Percentiles rank a stretch among this genome's conserved stretches.
phyloP scores from a whole-genome alignment of 2,329 filamentous ascomycete species.

The Parafenestella ontariensis region DNA sequence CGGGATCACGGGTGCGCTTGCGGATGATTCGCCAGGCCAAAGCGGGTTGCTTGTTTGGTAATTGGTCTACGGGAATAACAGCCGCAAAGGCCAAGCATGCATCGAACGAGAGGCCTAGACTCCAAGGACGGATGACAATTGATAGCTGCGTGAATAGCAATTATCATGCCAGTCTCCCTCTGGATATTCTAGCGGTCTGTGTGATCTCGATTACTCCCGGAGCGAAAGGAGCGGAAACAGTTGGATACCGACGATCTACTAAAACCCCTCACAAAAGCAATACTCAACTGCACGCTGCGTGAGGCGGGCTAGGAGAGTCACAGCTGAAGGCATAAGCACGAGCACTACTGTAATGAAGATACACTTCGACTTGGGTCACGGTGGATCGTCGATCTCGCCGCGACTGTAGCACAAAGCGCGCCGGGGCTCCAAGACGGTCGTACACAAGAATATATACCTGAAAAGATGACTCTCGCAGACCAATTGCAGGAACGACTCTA shows the following conservation, averaged over 20 bases:
- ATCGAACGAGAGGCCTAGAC: constrained; percentile 8
- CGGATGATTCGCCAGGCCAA: constrained; percentile 12
- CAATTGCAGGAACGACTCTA: too few relatives aligned
- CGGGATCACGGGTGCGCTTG: constrained; percentile 3
- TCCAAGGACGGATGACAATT: constrained; percentile 11
- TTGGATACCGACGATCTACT: background rate
- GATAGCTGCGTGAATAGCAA: too few relatives aligned
- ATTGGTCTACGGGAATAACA: constrained; percentile 5
- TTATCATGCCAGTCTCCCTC: too few relatives aligned
- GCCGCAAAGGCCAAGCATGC: constrained; percentile 11
- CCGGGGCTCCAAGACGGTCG: background rate
- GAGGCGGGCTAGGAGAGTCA: too few relatives aligned
- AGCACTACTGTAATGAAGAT: background rate
- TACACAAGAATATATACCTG: background rate
- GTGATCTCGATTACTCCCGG: background rate
- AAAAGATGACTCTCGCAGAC: background rate
- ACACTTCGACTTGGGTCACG: background rate
- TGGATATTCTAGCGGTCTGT: too few relatives aligned
- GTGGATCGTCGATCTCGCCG: background rate
- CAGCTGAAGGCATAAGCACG: background rate
- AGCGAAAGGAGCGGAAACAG: background rate
- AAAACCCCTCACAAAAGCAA: background rate
- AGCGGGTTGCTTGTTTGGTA: background rate
- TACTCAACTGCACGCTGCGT: background rate
- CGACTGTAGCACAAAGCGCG: background rate